These are phyloP conservation scores for Diophrys sp. DNA, from an alignment of 73 alveolate species.

Conservation along the genomic window DNA sequence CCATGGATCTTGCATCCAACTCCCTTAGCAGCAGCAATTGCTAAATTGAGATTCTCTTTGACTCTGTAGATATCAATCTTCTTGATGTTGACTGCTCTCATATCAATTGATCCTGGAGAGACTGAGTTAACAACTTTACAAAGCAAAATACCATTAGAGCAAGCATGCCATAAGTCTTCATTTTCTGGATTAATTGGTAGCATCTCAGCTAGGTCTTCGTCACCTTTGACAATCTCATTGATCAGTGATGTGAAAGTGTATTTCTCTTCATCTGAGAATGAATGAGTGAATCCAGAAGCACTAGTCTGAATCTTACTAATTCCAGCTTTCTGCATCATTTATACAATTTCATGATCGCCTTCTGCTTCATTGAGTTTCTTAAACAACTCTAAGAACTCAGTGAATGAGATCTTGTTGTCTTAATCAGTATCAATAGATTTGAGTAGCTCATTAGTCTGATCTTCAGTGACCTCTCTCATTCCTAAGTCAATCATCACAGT, in stretches of 20 bases:
- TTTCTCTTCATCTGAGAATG: constrained; percentile 77
- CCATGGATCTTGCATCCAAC: constrained; percentile 85
- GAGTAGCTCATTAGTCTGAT: constrained; percentile 26
- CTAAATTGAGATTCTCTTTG: constrained; percentile 90
- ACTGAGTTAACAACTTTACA: constrained; percentile 84
- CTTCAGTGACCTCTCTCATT: constrained; percentile 44
- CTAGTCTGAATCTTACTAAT: neutral
- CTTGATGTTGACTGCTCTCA: constrained; percentile 85
- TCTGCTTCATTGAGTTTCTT: neutral
- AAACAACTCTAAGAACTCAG: constrained; percentile 36
- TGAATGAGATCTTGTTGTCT: constrained; percentile 38
- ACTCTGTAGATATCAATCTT: constrained; percentile 72
- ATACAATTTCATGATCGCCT: neutral
- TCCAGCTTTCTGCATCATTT: constrained; percentile 15
- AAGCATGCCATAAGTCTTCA: constrained; percentile 78
- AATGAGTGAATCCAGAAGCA: constrained; percentile 54
- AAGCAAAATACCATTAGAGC: constrained; percentile 85
- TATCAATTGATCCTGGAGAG: constrained; percentile 84
- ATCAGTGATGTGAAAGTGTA: constrained; percentile 69
- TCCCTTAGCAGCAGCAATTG: constrained; percentile 88
- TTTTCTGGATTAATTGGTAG: constrained; percentile 90
- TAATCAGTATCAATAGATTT: constrained; percentile 30
- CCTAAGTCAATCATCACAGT: constrained; percentile 38
- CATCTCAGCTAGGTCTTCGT: constrained; percentile 69
- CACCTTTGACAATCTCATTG: constrained; percentile 73